phyloP scores from a whole-genome alignment of 352 stramenopile species.

The Globisporangium cystogenes region DNA sequence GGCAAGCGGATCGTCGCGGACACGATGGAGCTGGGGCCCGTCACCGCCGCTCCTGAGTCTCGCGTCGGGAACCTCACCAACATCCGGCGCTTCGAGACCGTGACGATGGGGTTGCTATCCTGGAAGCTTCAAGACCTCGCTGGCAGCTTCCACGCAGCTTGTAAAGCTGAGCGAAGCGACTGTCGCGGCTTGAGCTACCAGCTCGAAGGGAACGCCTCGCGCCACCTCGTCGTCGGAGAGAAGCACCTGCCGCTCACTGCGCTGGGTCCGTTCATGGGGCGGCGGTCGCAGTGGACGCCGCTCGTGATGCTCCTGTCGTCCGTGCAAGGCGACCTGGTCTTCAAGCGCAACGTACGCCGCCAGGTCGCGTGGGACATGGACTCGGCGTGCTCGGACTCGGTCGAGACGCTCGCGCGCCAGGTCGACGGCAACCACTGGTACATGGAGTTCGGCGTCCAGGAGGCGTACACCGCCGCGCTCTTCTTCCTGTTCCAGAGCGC shows the following conservation, averaged over 20 bases:
- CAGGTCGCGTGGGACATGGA: constrained; percentile 21
- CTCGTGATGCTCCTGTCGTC: constrained; percentile 28
- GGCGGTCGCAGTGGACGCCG: constrained; percentile 31
- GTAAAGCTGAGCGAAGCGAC: constrained; percentile 4
- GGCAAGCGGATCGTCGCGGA: constrained; percentile 33
- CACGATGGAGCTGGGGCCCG: constrained; percentile 16
- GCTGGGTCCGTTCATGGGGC: constrained; percentile 31
- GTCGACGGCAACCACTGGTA: constrained; percentile 38
- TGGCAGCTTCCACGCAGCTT: constrained; percentile 31
- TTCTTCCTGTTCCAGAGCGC: constrained; percentile 60
- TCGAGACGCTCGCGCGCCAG: constrained; percentile 29
- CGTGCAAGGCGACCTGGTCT: constrained; percentile 29
- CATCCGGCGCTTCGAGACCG: constrained; percentile 32
- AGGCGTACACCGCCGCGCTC: constrained; percentile 37
- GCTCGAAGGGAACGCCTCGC: constrained; percentile 16
- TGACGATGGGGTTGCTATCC: constrained; percentile 33
- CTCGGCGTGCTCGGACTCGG: constrained; percentile 27
- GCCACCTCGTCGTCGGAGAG: constrained; percentile 33
- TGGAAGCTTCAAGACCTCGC: constrained; percentile 36
- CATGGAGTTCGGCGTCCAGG: constrained; percentile 38
- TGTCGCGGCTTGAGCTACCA: constrained; percentile 35
- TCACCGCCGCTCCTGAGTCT: not conserved
- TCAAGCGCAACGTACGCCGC: constrained; percentile 20
- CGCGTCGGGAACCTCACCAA: constrained; percentile 26
- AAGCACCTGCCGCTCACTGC: constrained; percentile 23